Percentiles rank a stretch among this genome's conserved stretches.
Conservation (phyloP, 129 eudicot genomes). For the Flaveria brownii region DNA sequence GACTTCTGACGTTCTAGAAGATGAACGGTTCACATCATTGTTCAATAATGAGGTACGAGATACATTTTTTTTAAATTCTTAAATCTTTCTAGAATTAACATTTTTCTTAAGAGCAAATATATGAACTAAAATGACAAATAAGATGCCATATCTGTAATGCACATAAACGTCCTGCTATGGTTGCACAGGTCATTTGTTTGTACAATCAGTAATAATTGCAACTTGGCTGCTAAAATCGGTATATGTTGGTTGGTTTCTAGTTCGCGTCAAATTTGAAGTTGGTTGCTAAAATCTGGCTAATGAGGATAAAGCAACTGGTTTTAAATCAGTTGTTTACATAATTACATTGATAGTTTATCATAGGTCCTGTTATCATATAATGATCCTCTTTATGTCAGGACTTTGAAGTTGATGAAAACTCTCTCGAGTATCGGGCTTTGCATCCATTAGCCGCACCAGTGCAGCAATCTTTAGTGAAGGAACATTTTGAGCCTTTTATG, state of each 20-base stretch:
- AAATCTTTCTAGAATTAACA: background rate
- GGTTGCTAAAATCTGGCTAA: background rate
- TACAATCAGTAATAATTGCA: background rate
- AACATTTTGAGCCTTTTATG: conserved; percentile 72
- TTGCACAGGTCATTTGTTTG: background rate
- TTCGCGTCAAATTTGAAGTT: background rate
- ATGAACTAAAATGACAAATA: background rate
- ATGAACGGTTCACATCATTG: conserved; percentile 55
- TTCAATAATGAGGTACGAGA: conserved; percentile 54
- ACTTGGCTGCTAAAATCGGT: background rate
- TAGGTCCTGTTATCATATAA: background rate
- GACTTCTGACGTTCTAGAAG: conserved; percentile 62
- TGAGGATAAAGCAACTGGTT: background rate
- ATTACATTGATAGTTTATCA: background rate
- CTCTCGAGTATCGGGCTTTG: conserved; percentile 77
- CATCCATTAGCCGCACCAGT: conserved; percentile 73
- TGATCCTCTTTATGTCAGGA: conserved; percentile 44
- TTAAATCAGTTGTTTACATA: background rate
- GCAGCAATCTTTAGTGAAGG: conserved; percentile 68
- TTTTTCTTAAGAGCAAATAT: background rate
- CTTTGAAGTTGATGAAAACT: conserved; percentile 76
- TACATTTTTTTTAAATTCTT: background rate
- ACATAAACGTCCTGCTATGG: background rate
- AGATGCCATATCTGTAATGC: background rate
- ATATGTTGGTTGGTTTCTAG: background rate